A percentile compares a stretch with the other conserved stretches of the same genome.
These are phyloP conservation scores for Chytriomyces sp. DNA, from an alignment of 192 early-diverging fungal species.

Conservation along the genomic window DNA sequence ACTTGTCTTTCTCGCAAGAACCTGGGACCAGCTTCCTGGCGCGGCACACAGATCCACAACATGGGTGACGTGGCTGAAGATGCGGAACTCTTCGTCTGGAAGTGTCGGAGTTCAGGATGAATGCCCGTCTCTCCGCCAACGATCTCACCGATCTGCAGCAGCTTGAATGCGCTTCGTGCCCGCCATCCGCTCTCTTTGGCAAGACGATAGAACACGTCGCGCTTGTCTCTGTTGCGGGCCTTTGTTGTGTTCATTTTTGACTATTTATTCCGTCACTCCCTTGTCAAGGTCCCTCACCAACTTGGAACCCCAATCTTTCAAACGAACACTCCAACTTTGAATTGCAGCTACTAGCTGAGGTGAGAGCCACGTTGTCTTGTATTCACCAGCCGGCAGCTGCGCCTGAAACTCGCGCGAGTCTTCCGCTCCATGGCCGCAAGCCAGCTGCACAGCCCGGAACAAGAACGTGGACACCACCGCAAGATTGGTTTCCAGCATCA, in stretches of 20 bases:
- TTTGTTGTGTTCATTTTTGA: background rate
- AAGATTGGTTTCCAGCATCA: constrained; percentile 28
- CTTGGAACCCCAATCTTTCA: constrained; percentile 13
- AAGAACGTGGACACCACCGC: constrained; percentile 11
- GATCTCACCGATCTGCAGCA: constrained; percentile 79
- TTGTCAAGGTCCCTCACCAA: constrained; percentile 8
- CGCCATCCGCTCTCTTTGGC: constrained; percentile 99
- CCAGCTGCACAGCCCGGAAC: constrained; percentile 21
- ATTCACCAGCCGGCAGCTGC: constrained; percentile 16
- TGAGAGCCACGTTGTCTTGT: constrained; percentile 13
- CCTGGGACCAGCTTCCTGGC: constrained; percentile 97
- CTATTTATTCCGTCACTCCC: background rate
- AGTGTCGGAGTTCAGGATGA: background rate
- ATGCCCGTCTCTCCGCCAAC: background rate
- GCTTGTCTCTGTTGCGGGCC: constrained; percentile 38
- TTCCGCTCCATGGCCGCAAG: constrained; percentile 8
- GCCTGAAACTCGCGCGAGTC: constrained; percentile 18
- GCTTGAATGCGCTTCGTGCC: constrained; percentile 95
- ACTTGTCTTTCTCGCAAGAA: constrained; percentile 53
- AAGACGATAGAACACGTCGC: constrained; percentile 94
- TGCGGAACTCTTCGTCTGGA: constrained; percentile 86
- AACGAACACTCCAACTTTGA: constrained; percentile 10
- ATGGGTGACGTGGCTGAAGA: constrained; percentile 81
- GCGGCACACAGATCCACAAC: constrained; percentile 98
- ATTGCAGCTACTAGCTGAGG: constrained; percentile 16